phyloP scores from a whole-genome alignment of 306 rosid species.

The Delonix regia region DNA sequence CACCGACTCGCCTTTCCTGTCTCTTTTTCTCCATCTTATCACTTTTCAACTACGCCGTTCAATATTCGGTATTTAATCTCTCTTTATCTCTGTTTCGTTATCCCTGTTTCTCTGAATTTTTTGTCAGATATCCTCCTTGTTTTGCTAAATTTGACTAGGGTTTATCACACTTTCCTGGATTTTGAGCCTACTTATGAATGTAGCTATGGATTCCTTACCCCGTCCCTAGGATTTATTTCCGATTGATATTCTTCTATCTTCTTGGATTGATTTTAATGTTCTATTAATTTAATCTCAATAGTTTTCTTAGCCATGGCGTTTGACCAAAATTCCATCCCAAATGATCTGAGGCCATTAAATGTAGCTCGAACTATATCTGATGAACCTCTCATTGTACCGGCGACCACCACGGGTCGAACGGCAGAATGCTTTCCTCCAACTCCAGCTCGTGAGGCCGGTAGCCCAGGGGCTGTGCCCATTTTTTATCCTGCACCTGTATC shows the following conservation, averaged over 20 bases:
- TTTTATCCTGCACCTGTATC: constrained; percentile 45
- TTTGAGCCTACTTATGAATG: constrained; percentile 14
- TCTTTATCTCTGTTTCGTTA: not conserved
- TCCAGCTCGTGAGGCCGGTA: constrained; percentile 44
- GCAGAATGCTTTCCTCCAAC: constrained; percentile 44
- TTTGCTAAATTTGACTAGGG: constrained; percentile 48
- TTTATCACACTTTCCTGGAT: constrained; percentile 37
- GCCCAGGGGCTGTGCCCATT: constrained; percentile 48
- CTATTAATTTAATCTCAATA: not conserved
- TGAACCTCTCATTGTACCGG: constrained; percentile 62
- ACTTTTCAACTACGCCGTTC: constrained; percentile 6
- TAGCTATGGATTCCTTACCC: not conserved
- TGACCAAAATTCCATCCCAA: constrained; percentile 67
- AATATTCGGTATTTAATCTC: constrained; percentile 29
- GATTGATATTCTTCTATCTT: constrained; percentile 5
- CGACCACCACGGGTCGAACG: constrained; percentile 36
- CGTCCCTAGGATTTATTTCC: constrained; percentile 25
- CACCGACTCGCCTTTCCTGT: constrained; percentile 46
- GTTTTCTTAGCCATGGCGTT: constrained; percentile 63
- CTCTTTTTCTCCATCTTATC: constrained; percentile 7
- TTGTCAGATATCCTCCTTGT: constrained; percentile 4
- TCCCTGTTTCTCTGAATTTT: constrained; percentile 24
- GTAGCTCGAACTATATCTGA: constrained; percentile 59
- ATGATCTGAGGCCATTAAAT: constrained; percentile 64
- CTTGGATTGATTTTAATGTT: constrained; percentile 32